Percentiles rank a stretch among this genome's conserved stretches.
Evolutionary conservation across 1,139 yeast species (phyloP).

Genomic region (Geotrichum klebahnii): DNA sequence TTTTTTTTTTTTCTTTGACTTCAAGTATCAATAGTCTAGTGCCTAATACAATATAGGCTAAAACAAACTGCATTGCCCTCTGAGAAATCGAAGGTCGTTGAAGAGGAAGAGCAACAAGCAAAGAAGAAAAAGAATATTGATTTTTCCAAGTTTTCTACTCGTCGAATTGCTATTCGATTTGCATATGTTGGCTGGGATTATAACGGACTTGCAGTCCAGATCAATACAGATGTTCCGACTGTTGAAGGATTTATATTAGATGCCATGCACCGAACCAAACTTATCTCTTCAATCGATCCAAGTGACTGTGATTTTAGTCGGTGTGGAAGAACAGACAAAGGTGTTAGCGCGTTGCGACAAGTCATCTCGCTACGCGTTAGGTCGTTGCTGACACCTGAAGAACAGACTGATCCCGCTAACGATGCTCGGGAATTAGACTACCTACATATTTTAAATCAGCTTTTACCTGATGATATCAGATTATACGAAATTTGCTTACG

Average conservation of each 20-base stretch:
- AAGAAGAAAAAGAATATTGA: conserved; percentile 53
- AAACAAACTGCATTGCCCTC: no score
- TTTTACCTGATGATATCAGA: conserved; percentile 76
- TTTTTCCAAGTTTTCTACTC: conserved; percentile 58
- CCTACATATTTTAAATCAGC: conserved; percentile 64
- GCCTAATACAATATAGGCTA: background rate
- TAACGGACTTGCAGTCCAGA: conserved; percentile 81
- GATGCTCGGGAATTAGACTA: conserved; percentile 75
- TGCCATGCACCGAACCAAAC: conserved; percentile 63
- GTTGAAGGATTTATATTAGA: conserved; percentile 74
- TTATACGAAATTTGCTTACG: conserved; percentile 77
- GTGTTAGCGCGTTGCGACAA: conserved; percentile 95
- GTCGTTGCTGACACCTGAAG: conserved; percentile 54
- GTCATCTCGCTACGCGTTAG: conserved; percentile 78
- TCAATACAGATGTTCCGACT: conserved; percentile 68
- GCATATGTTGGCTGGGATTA: conserved; percentile 59
- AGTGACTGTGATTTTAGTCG: conserved; percentile 69
- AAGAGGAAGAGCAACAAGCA: conserved; percentile 7
- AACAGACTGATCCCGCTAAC: conserved; percentile 53
- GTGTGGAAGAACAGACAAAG: conserved; percentile 95
- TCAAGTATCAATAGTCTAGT: background rate
- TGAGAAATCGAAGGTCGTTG: no score
- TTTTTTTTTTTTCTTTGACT: background rate
- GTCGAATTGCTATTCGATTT: conserved; percentile 75
- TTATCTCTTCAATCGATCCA: conserved; percentile 59